Evolutionary conservation across 1,284 basidiomycete genomes (phyloP), one percentile per base, ranked within the genome.

Genomic region (Sporisorium scitamineum): DNA sequence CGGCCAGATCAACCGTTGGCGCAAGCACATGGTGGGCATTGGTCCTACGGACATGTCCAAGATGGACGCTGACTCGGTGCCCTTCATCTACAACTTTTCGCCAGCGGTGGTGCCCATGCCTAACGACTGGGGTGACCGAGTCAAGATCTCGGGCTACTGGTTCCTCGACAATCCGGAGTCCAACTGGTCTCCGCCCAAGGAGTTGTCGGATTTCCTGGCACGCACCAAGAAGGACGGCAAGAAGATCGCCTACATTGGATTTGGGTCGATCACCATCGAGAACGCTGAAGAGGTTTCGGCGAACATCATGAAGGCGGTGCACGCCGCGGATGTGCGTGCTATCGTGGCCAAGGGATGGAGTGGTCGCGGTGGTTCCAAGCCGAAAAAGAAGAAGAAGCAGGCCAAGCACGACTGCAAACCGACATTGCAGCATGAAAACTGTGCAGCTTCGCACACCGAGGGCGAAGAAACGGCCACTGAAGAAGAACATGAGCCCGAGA

Each of bases 161-260:
- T 75, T 77, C 62, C 57, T 80, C 44, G 63, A 66, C 52, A 71
- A 73, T 54, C 90, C 91, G 62, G 86, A 87, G 20, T 53, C 56
- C 13, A 87, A 88, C 48, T 92, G 90, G 90, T 84, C 86, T 6
- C 89, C 91, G 11, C 89, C 91, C 0, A 77, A 87, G 27, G 87
- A 86, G 26, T 86, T 92, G 3, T 73, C 89, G 4, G 86, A 85
- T 10, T 92, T 89, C 81, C 90, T 92, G 84, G 80, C 83, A 11
- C 87, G 89, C 70, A 91, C 91, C 3, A 87, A 88, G 31, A 79
- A 81, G n/a, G 90, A 92, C 64, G 86, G 86, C 5, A 90, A 90
- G 70, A 84, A 82, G 73, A 68, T 84, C 13, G 75, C 71, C 31
- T 84, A 84, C 63, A 84, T 84, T 31, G 82, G 82, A 5, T 84